A percentile compares a stretch with the other conserved stretches of the same genome.
These are phyloP conservation scores for Venturia effusa DNA, from an alignment of 2,329 filamentous ascomycete species.

Conservation along the genomic window DNA sequence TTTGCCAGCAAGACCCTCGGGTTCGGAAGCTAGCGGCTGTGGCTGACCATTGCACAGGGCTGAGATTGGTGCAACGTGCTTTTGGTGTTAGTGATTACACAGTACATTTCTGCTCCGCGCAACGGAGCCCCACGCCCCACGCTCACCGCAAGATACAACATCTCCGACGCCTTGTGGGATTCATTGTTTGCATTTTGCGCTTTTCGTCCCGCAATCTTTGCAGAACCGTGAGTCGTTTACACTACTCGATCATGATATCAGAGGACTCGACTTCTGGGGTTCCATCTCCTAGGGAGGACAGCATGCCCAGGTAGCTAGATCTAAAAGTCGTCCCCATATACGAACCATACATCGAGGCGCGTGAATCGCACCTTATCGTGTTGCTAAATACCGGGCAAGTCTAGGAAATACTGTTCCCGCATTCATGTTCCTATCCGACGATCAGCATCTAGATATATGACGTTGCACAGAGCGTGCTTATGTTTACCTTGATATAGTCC, in stretches of 20 bases:
- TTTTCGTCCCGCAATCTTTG: neutral
- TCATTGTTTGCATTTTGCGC: neutral
- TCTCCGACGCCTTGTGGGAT: neutral
- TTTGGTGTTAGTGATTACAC: neutral
- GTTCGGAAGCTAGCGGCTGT: neutral
- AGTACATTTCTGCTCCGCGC: neutral
- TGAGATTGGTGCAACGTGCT: neutral
- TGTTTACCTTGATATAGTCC: slow-evolving; percentile 74
- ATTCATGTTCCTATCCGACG: slow-evolving; percentile 13
- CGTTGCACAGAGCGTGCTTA: neutral
- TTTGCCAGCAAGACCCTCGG: too few species aligned
- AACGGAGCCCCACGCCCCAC: neutral
- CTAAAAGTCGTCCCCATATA: neutral
- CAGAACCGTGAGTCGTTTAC: neutral
- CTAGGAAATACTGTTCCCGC: slow-evolving; percentile 6
- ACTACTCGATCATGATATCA: neutral
- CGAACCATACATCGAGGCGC: neutral
- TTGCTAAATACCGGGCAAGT: neutral
- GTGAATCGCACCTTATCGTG: neutral
- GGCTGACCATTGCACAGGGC: neutral
- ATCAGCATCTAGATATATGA: slow-evolving; percentile 1
- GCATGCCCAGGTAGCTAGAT: too few species aligned
- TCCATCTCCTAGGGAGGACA: neutral
- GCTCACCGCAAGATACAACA: neutral
- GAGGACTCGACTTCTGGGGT: neutral